Evolutionary conservation across 2,329 filamentous ascomycete species (phyloP), one percentile per base, ranked within the genome.

Genomic region (Lachnellula occidentalis): DNA sequence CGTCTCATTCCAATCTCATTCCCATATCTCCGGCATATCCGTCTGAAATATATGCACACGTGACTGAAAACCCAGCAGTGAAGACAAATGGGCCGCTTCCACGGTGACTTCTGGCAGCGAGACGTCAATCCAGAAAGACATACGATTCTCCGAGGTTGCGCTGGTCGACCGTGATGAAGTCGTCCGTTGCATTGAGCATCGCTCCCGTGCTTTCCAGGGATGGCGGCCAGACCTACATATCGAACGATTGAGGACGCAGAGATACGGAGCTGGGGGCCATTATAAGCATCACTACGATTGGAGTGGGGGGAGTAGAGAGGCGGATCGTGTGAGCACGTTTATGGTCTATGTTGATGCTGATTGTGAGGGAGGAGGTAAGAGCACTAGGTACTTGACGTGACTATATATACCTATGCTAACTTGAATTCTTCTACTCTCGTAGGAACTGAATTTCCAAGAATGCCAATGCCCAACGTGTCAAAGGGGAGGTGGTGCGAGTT

Each of bases 271-370:
- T 1, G 80, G 80, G 2, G 82, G 81, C 1, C 80, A 84, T 65
- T 85, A 85, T 66, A 69, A 69, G 3, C 74, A 81, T 57, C 81
- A 84, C 60, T 85, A 78, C 64, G 82, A 85, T 67, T 84, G 80
- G 79, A 71, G 69, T 42, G 74, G 73, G 5, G 70, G 71, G 0
- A 65, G 60, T 43, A 67, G 67, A 49, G 72, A 67, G 54, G 64
- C 51, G 4, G 74, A 73, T 36, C 70, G 82, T 0, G 68, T 80
- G 5, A 81, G 76, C 53, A 81, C 76, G 2, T 85, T 85, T 62
- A 84, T 85, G 80, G 81, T 85, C 1, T 85, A 83, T 62, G 66
- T 85, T 0, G 68, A 71, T 8, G 76, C 69, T 70, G 50, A 78
- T 46, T 80, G 79, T 58, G 72, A 71, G 15, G 82, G 82, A 1